These are phyloP conservation scores for Acidomyces sp. DNA, from an alignment of 495 filamentous ascomycete genomes.

Conservation along the genomic window DNA sequence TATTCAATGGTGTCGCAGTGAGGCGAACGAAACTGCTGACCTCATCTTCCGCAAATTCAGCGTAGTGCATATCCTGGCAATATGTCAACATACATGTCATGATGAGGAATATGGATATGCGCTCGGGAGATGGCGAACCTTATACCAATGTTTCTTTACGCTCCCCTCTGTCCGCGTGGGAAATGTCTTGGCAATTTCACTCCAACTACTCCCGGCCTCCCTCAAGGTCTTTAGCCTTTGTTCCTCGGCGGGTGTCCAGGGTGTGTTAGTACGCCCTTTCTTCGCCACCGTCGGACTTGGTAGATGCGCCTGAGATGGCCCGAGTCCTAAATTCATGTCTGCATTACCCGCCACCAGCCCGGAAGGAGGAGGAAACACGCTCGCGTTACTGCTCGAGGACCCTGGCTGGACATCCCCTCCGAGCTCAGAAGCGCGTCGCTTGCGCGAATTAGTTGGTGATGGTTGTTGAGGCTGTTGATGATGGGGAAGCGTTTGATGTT, in stretches of 20 bases:
- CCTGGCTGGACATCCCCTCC: slow-evolving; percentile 2
- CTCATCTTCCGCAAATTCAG: slow-evolving; percentile 97
- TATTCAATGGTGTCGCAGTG: slow-evolving; percentile 14
- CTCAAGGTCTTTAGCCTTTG: slow-evolving; percentile 84
- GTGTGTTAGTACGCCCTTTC: slow-evolving; percentile 91
- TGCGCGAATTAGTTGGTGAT: slow-evolving; percentile 13
- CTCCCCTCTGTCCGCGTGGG: slow-evolving; percentile 87
- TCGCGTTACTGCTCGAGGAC: slow-evolving; percentile 14
- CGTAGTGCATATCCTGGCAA: slow-evolving; percentile 90
- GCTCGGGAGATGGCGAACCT: too few species aligned
- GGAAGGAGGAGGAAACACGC: slow-evolving; percentile 6
- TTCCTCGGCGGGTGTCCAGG: slow-evolving; percentile 93
- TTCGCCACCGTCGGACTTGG: slow-evolving; percentile 55
- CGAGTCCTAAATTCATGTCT: slow-evolving; percentile 6
- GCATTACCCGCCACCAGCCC: slow-evolving; percentile 3
- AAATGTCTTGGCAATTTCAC: slow-evolving; percentile 97
- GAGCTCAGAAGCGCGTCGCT: slow-evolving; percentile 20
- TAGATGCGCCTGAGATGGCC: slow-evolving; percentile 11
- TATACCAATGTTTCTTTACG: slow-evolving; percentile 99
- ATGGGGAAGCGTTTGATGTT: slow-evolving; percentile 7
- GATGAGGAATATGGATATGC: too few species aligned
- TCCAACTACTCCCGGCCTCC: slow-evolving; percentile 87
- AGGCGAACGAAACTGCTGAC: slow-evolving; percentile 39
- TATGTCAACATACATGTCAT: too few species aligned
- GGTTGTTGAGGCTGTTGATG: slow-evolving; percentile 12